Conservation (phyloP, 352 stramenopile genomes). For the Saprolegnia parasitica region DNA sequence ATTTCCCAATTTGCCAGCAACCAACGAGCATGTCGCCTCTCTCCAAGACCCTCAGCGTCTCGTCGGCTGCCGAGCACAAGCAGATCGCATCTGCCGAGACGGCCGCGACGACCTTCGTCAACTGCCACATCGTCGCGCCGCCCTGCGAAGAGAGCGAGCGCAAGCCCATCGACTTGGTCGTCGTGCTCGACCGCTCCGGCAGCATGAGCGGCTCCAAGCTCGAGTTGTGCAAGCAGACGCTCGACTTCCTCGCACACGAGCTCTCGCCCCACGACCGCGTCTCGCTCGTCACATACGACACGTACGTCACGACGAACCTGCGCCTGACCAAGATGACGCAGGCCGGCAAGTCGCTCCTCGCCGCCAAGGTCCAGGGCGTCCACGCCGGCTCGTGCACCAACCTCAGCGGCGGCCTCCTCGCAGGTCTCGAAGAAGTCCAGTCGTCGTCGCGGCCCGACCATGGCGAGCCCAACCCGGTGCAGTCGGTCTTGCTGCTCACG, state of each 20-base stretch:
- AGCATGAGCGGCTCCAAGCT: conserved; percentile 52
- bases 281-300: conserved; percentile 44
- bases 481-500: conserved; percentile 51
- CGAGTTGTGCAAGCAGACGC: conserved; percentile 52
- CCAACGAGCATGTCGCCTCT: too few species aligned
- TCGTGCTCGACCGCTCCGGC: conserved; percentile 47
- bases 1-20: too few species aligned
- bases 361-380: conserved; percentile 33
- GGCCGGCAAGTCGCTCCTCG: conserved; percentile 21
- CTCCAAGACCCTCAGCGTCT: too few species aligned
- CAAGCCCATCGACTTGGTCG: conserved; percentile 45
- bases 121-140: too few species aligned
- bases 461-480: conserved; percentile 37
- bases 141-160: conserved; percentile 30
- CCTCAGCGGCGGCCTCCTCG: conserved; percentile 41
- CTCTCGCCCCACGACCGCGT: conserved; percentile 47
- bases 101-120: too few species aligned
- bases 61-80: too few species aligned
- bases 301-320: conserved; percentile 39
- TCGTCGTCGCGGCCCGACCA: too few species aligned
- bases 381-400: conserved; percentile 46
- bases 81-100: too few species aligned
- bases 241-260: conserved; percentile 42
- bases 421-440: conserved; percentile 30
- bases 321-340: conserved; percentile 33